Evolutionary conservation across 2,329 filamentous ascomycete species (phyloP), one percentile per base, ranked within the genome.

Genomic region (Coniochaeta sp.): DNA sequence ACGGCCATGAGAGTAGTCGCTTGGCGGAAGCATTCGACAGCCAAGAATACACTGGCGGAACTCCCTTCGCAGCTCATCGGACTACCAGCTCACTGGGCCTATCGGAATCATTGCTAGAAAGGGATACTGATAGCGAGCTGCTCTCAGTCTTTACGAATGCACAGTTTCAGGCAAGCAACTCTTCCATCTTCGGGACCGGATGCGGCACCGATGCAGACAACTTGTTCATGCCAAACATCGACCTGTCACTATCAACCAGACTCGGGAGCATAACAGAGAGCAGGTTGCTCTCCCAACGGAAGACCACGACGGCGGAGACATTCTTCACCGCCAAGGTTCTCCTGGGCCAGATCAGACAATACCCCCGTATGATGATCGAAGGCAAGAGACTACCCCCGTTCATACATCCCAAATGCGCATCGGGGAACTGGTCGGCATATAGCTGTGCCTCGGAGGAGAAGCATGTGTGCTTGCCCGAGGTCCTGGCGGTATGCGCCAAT

Each of bases 331-430:
- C 56, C 4, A 59, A 53, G 24, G 48, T 61, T 3, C 51, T 65
- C 1, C 30, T 56, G 13, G 58, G 63, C 6, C 61, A 63, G 28
- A 22, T 65, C 6, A 51, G 52, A 13, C 53, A 54, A 32, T 65
- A 58, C 38, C 61, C 61, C 1, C 46, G 18, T 14, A 57, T 61
- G 60, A 42, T 65, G 27, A 53, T 57, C 4, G 31, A 55, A 20
- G 57, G 56, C 9, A 54, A 53, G 4, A 51, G 48, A 14, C 54
- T 65, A 0, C 63, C 63, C 2, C 60, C 62, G 2, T 64, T 64
- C 40, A 63, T 65, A n/a, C 58, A 59, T 40, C 61, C 63, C 3
- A 53, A 51, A 3, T 65, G 63, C 22, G 57, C 57, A 2, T 42
- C 59, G 20, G 51, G 59, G 7, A 51, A 51, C 14, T 45, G 12